A percentile compares a stretch with the other conserved stretches of the same genome.
These are phyloP conservation scores for Brassica nigra DNA, from an alignment of 345 rosid genomes.

Conservation along the genomic window DNA sequence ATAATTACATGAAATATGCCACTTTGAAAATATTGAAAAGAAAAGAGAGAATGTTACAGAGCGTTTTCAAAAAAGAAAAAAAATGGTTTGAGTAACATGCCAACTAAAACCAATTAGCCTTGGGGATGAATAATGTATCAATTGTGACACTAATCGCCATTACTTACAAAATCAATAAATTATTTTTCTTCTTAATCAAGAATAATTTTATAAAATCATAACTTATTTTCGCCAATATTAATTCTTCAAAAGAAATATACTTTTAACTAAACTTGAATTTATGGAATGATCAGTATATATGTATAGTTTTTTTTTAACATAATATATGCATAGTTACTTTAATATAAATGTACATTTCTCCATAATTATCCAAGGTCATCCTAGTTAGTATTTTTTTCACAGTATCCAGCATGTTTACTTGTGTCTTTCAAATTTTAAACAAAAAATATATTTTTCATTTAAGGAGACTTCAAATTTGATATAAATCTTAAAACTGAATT, in stretches of 20 bases:
- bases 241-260: not conserved
- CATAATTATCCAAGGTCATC: not conserved
- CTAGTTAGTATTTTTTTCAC: not conserved
- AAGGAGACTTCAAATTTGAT: not conserved
- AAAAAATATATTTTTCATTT: not conserved
- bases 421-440: not conserved
- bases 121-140: not conserved
- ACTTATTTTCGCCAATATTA: not conserved
- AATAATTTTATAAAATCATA: too few species aligned
- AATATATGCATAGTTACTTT: too few species aligned
- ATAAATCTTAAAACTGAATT: not conserved
- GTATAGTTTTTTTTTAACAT: too few species aligned
- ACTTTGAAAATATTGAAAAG: not conserved
- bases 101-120: not conserved
- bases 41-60: not conserved
- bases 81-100: not conserved
- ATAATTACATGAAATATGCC: not conserved
- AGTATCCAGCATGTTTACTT: not conserved
- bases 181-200: not conserved
- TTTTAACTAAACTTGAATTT: not conserved
- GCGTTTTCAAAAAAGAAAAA: not conserved
- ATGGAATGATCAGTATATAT: not conserved
- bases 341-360: not conserved
- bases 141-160: not conserved
- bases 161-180: not conserved